These are phyloP conservation scores for Tricharina praecox DNA, from an alignment of 495 filamentous ascomycete species.

Conservation along the genomic window DNA sequence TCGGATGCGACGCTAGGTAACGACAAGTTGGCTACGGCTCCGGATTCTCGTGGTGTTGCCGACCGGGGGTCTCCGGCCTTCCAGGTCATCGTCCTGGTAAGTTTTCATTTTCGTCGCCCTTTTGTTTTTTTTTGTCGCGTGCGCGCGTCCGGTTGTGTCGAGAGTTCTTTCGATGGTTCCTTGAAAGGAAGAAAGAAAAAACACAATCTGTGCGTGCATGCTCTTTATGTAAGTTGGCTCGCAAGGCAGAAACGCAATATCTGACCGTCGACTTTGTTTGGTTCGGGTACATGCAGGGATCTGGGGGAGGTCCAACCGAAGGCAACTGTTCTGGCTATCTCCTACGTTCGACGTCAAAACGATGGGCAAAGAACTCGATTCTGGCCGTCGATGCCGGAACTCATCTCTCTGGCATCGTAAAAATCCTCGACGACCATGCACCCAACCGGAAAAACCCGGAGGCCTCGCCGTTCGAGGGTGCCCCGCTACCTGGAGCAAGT, in stretches of 20 bases:
- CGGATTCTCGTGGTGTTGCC: not conserved
- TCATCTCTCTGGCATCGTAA: constrained; percentile 66
- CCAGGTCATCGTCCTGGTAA: constrained; percentile 68
- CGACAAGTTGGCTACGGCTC: constrained; percentile 1
- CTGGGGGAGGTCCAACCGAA: constrained; percentile 79
- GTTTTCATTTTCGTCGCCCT: too few species aligned
- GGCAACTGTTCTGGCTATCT: constrained; percentile 77
- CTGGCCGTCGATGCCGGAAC: constrained; percentile 85
- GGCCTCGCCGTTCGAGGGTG: constrained; percentile 42
- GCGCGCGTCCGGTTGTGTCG: not conserved
- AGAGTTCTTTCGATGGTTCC: not conserved
- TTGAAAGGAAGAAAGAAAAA: not conserved
- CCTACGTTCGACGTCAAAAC: constrained; percentile 58
- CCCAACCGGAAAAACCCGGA: constrained; percentile 5
- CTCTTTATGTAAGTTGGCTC: not conserved
- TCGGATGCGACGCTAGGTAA: not conserved
- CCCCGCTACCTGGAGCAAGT: constrained; percentile 43
- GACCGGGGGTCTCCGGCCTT: constrained; percentile 36
- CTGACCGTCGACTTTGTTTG: constrained; percentile 12
- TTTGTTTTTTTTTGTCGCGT: not conserved
- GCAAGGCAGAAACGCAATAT: constrained; percentile 4
- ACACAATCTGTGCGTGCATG: not conserved
- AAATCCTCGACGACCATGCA: constrained; percentile 42
- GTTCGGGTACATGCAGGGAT: constrained; percentile 42
- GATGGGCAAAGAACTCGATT: constrained; percentile 63